Conservation (phyloP, 352 stramenopile species). For the Phytophthora podocarpi region DNA sequence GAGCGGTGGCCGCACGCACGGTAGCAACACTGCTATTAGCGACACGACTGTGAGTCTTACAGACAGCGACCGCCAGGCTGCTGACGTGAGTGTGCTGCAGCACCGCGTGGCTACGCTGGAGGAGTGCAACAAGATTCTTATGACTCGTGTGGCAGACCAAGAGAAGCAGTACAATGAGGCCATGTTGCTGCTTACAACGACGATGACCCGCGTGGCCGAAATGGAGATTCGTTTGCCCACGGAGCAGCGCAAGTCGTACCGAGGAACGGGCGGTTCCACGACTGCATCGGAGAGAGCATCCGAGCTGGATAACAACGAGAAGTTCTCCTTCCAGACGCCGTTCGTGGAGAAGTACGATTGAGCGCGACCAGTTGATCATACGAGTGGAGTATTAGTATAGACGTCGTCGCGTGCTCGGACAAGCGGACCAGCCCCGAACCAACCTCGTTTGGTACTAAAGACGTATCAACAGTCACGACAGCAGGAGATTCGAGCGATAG, state of each 20-base stretch:
- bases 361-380: constrained; percentile 18
- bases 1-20: constrained; percentile 30
- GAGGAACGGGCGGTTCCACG: constrained; percentile 48
- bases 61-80: constrained; percentile 38
- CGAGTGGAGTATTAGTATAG: constrained; percentile 42
- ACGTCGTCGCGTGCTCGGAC: constrained; percentile 22
- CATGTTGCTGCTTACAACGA: constrained; percentile 86
- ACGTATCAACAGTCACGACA: constrained; percentile 20
- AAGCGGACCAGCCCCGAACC: constrained; percentile 15
- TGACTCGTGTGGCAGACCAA: constrained; percentile 70
- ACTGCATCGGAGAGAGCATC: constrained; percentile 55
- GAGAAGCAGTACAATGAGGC: constrained; percentile 88
- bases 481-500: constrained; percentile 20
- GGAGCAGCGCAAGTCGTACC: constrained; percentile 49
- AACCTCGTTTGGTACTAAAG: constrained; percentile 19
- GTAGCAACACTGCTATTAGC: constrained; percentile 44
- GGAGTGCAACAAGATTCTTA: constrained; percentile 76
- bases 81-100: constrained; percentile 58
- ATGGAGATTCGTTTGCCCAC: constrained; percentile 77
- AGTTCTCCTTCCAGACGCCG: constrained; percentile 62
- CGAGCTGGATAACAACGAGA: constrained; percentile 46
- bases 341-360: constrained; percentile 71
- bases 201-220: constrained; percentile 84
- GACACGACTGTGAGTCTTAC: constrained; percentile 67
- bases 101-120: constrained; percentile 64